Evolutionary conservation across 305 asterid genomes (phyloP), one percentile per base, ranked within the genome.

Genomic region (Fraxinus paxiana): DNA sequence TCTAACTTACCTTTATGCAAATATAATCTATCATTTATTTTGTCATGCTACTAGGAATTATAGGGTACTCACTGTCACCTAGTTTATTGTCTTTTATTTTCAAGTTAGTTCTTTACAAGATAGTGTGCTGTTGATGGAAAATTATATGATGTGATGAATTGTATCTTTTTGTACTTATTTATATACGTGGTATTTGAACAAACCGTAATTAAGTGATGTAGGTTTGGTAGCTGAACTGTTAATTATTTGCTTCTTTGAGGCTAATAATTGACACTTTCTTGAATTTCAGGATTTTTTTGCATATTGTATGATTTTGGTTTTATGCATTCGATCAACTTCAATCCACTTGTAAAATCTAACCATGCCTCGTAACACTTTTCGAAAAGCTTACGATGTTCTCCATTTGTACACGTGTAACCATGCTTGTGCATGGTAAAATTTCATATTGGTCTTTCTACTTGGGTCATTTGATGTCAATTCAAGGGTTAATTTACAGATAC

Each of bases 401-500:
- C 17, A 24, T 63, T 26, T 63, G 17, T 63, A 9, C 34, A 6
- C 8, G 9, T 65, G 72, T 63, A 20, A 61, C 33, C 13, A 61
- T 22, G 33, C 31, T 63, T 22, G 31, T 8, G 18, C 71, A 6
- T 8, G 7, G 6, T 65, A 10, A 9, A 24, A 10, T 65, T 65
- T 65, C 18, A 0, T 65, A 9, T 1, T 65, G 9, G 15, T 24
- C 15, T 65, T 24, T 26, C 28, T 56, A 18, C 28, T 56, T 6
- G 22, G 59, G 6, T 48, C 61, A 15, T 48, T 48, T 15, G 61
- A 48, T 48, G 6, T 15, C 20, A 48, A 48, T 59, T 7, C 70
- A 18, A 2, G 15, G 73, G 73, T 65, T 33, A 17, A 54, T 77
- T 76, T 88, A 81, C 95, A 94, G 98, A 94, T 80, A 94, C 98